phyloP scores from a whole-genome alignment of 768 basidiomycete species.

The Leccinum subtestaceum region DNA sequence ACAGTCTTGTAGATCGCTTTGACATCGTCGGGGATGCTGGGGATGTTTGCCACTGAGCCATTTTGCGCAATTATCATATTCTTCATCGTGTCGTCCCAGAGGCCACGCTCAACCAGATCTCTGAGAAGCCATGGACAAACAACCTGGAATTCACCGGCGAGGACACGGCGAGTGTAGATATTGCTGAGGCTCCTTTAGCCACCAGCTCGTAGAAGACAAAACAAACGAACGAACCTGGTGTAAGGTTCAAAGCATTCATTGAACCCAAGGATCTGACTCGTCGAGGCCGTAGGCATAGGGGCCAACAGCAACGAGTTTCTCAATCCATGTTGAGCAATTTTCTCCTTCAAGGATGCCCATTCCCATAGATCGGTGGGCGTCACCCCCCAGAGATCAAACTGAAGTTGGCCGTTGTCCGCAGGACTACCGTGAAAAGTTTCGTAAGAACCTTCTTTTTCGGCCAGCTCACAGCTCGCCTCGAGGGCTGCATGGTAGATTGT shows the following conservation, averaged over 20 bases:
- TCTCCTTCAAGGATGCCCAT: slow-evolving; percentile 83
- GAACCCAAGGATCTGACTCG: slow-evolving; percentile 95
- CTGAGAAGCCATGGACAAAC: slow-evolving; percentile 99
- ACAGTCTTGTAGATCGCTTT: slow-evolving; percentile 99
- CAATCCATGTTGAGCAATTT: slow-evolving; percentile 76
- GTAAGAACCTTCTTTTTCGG: slow-evolving; percentile 76
- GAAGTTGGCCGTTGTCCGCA: slow-evolving; percentile 82
- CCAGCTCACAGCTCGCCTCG: slow-evolving; percentile 88
- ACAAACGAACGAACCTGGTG: slow-evolving; percentile 67
- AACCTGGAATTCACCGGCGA: slow-evolving; percentile 99
- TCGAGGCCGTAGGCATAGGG: slow-evolving; percentile 99
- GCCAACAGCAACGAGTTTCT: slow-evolving; percentile 88
- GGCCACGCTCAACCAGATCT: slow-evolving; percentile 89
- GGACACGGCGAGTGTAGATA: slow-evolving; percentile 97
- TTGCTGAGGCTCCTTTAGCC: slow-evolving; percentile 54
- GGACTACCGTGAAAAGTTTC: slow-evolving; percentile 90
- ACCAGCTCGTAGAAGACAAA: background rate
- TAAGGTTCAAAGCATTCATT: slow-evolving; percentile 99
- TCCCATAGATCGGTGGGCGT: slow-evolving; percentile 92
- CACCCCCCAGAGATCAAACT: slow-evolving; percentile 95
- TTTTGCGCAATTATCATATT: slow-evolving; percentile 98
- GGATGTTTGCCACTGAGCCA: slow-evolving; percentile 85
- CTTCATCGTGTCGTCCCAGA: slow-evolving; percentile 99
- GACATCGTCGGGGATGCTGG: slow-evolving; percentile 82
- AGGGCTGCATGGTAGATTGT: slow-evolving; percentile 96